Percentiles rank a stretch among this genome's conserved stretches.
Conservation (phyloP, 345 rosid species). For the Carallia pectinifolia region DNA sequence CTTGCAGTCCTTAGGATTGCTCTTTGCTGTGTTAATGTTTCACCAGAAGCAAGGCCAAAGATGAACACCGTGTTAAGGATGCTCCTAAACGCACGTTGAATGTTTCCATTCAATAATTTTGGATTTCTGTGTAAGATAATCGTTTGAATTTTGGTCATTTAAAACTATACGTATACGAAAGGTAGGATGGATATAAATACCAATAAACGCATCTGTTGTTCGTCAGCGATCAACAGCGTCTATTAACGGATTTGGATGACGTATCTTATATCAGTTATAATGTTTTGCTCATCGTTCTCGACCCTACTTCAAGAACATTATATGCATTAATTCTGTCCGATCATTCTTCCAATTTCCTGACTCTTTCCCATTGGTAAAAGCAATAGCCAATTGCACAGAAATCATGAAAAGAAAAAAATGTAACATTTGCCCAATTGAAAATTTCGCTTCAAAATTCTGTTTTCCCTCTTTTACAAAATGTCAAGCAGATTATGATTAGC, state of each 20-base stretch:
- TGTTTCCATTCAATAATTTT: background rate
- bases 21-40: slow-evolving; percentile 58
- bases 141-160: background rate
- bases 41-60: slow-evolving; percentile 75
- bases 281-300: background rate
- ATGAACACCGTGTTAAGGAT: slow-evolving; percentile 72
- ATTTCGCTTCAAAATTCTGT: slow-evolving; percentile 17
- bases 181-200: background rate
- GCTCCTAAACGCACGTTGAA: slow-evolving; percentile 63
- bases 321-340: background rate
- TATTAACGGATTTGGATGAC: background rate
- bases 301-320: background rate
- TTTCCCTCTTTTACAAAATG: slow-evolving; percentile 6
- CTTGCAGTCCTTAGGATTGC: slow-evolving; percentile 70
- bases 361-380: too few species aligned
- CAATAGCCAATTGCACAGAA: background rate
- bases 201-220: background rate
- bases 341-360: background rate
- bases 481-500: slow-evolving; percentile 10
- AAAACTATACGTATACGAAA: background rate
- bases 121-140: background rate
- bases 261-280: background rate
- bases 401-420: background rate
- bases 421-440: slow-evolving; percentile 8
- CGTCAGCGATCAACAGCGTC: background rate